Base-by-base conservation (phyloP, 257 asterid species). In the Solanum bukasovii region DNA sequence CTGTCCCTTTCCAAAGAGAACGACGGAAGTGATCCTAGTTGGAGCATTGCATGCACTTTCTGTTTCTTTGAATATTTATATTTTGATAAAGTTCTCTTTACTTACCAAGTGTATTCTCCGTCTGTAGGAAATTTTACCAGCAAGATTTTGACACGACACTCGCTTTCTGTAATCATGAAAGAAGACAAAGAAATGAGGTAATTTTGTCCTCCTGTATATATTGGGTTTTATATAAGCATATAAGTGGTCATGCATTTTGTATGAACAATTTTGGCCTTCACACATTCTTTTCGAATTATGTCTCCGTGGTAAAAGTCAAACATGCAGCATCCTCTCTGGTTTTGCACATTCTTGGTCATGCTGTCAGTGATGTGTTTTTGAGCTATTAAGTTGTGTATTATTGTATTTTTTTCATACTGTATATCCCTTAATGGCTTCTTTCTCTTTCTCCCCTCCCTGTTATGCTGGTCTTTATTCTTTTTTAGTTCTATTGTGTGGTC, bases 61-160 rank as follows among this genome's bases (percentile, higher is more conserved):
- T 5, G 10, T 44, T 79, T 46, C 42, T 49, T 74, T 81, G 42
- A 81, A 46, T 5, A 27, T 16, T 46, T 65, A 49, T 29, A 49
- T 82, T 31, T 82, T 2, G 44, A 29, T 82, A 1, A 44, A 49
- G 42, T 82, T 82, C 29, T 65, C 42, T 49, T 16, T 82, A 46
- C 40, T 82, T 49, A 82, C 42, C 42, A 82, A 82, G 70, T 49
- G 86, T 49, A 31, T 82, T 82, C 86, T 59, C 77, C 72, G 18
- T 85, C 63, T 90, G 91, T 95, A 96, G 99, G 90, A 94, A 94
- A 91, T 92, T 89, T 91, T 93, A 92, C 88, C 98, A 94, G 92
- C 98, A 93, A 92, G 98, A 95, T 93, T 95, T 96, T 93, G 99
- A 96, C 87, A 86, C 96, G 14, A 94, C 98, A 7, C 98, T 96